Base-by-base conservation (phyloP, 2,329 filamentous ascomycete species). In the Verticillium tricorpus region DNA sequence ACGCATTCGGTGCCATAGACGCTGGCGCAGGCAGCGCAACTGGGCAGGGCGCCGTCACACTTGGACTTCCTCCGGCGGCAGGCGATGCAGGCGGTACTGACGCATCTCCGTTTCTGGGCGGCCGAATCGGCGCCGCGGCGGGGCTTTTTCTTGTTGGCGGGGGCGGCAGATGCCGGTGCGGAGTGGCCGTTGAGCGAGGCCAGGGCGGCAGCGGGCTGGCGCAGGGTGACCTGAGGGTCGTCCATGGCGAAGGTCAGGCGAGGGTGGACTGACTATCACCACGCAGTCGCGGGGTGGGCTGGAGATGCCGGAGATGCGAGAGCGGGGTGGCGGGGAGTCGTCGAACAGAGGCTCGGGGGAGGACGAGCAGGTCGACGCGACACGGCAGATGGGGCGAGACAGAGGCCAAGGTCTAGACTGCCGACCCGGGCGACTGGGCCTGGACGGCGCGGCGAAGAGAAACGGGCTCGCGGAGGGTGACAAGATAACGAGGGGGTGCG, bases 1-100 rank as follows among this genome's bases (percentile, higher is more conserved):
- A 97, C 83, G 74, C 95, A 97, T 77, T 91, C 87, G 64, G 91
- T 95, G 64, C 87, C 86, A 73, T 99, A 98, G 60, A 98, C 94
- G 68, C 93, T 96, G 65, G 91, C 88, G 76, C 95, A 99, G n/a
- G 95, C 94, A 8, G 94, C 94, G 73, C 95, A 98, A 69, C 91
- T 93, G 6, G 94, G 94, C 5, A 91, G 82, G 61, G 93, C 93
- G 63, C 94, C 94, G 75, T 98, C 94, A 75, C 94, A 98, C 83
- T 93, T 94, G 57, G 88, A 91, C 71, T 94, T 94, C 66, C 91
- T 82, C 72, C 87, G 87, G 22, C 91, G 85, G 72, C 91, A 94
- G 19, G 91, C 90, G 70, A 93, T 86, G 72, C 91, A 94, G 11
- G 91, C 91, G n/a, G 89, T 93, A 76, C 89, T 93, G 62, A 94